Evolutionary conservation across 441 rosid genomes (phyloP).

Genomic region (Adansonia rubrostipa): DNA sequence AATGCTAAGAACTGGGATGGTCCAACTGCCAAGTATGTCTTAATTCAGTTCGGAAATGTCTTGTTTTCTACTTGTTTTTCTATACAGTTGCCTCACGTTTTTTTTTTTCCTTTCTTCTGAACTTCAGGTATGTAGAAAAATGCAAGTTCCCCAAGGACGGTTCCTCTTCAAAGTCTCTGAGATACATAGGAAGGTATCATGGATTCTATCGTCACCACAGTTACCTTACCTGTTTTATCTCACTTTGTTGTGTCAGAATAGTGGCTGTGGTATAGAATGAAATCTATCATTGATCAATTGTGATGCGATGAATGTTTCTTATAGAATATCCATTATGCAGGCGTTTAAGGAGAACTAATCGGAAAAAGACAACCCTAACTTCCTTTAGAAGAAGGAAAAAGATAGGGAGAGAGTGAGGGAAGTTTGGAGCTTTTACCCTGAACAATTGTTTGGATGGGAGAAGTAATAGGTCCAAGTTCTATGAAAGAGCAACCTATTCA

Average conservation of each 20-base stretch:
- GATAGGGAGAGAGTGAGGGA: neutral
- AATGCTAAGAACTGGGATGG: conserved; percentile 96
- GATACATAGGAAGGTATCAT: conserved; percentile 93
- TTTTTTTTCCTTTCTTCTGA: neutral
- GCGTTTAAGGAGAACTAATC: neutral
- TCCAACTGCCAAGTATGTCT: conserved; percentile 82
- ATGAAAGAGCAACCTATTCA: neutral
- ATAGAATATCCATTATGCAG: neutral
- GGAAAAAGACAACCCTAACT: neutral
- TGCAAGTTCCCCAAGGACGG: conserved; percentile 96
- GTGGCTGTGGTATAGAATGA: neutral
- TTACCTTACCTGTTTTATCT: neutral
- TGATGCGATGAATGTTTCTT: neutral
- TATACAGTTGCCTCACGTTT: conserved; percentile 12
- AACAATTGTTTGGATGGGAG: neutral
- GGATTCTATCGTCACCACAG: neutral
- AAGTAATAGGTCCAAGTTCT: neutral
- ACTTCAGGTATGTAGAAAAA: conserved; percentile 71
- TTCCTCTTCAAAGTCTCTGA: conserved; percentile 79
- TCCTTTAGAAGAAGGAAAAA: neutral
- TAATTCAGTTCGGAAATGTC: conserved; percentile 5
- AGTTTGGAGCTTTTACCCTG: neutral
- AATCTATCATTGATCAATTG: neutral
- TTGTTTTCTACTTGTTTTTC: conserved; percentile 10
- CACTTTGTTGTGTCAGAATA: neutral